These are phyloP conservation scores for Xylariaceae sp. DNA, from an alignment of 2,329 filamentous ascomycete genomes.

Conservation along the genomic window DNA sequence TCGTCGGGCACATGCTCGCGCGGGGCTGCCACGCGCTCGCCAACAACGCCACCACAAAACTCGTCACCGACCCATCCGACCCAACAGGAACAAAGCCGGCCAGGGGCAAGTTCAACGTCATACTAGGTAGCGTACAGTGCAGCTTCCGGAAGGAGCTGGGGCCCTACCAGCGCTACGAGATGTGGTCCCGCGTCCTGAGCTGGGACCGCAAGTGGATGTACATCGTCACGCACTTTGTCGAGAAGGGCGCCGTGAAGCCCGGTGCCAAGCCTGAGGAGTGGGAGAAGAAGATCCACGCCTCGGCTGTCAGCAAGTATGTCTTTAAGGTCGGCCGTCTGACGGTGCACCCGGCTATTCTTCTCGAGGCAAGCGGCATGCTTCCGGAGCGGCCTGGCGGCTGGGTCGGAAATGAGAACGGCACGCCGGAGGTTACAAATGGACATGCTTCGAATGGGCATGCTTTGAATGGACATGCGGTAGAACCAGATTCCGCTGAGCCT, in stretches of 20 bases:
- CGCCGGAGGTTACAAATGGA: constrained; percentile 40
- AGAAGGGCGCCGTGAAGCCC: constrained; percentile 64
- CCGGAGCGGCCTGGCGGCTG: constrained; percentile 75
- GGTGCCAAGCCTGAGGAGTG: constrained; percentile 52
- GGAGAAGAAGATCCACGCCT: constrained; percentile 72
- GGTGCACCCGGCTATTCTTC: constrained; percentile 78
- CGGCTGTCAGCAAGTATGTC: constrained; percentile 80
- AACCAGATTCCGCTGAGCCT: constrained; percentile 44
- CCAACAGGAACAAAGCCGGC: constrained; percentile 53
- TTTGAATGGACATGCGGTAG: constrained; percentile 50
- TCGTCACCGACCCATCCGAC: constrained; percentile 60
- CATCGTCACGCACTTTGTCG: constrained; percentile 76
- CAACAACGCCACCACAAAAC: constrained; percentile 54
- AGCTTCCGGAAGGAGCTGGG: constrained; percentile 77
- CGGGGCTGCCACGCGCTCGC: constrained; percentile 62
- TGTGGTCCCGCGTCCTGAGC: constrained; percentile 72
- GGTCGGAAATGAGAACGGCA: constrained; percentile 51
- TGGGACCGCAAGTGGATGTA: constrained; percentile 89
- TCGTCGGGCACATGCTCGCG: constrained; percentile 73
- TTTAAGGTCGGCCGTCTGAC: constrained; percentile 84
- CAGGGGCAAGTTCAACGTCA: constrained; percentile 64
- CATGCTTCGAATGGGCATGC: constrained; percentile 39
- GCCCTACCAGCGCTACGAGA: constrained; percentile 72
- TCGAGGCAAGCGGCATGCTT: constrained; percentile 75
- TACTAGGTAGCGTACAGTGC: constrained; percentile 76